Evolutionary conservation across 83 land plant species (phyloP).

Genomic region (Larix sibirica): DNA sequence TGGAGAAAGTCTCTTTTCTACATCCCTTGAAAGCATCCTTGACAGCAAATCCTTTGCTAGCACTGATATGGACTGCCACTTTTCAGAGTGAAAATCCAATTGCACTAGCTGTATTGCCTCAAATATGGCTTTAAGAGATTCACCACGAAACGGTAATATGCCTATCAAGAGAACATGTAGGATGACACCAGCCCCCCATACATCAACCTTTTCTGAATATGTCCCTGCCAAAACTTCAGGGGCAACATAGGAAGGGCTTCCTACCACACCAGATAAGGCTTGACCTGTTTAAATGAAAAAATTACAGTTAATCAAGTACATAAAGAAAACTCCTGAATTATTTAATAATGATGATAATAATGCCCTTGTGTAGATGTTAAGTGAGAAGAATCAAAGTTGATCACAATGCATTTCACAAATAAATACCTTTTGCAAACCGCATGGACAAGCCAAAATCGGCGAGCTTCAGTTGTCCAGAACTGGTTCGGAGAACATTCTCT

Average conservation of each 20-base stretch:
- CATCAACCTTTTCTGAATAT: slow-evolving; percentile 36
- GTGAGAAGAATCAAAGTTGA: not conserved
- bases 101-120: slow-evolving; percentile 59
- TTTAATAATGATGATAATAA: not conserved
- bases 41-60: too few relatives aligned
- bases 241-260: slow-evolving; percentile 79
- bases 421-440: slow-evolving; percentile 54
- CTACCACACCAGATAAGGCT: slow-evolving; percentile 58
- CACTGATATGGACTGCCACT: too few relatives aligned
- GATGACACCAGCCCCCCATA: too few relatives aligned
- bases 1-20: too few relatives aligned
- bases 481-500: too few relatives aligned
- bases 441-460: slow-evolving; percentile 80
- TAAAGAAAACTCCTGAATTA: not conserved
- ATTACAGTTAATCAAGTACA: not conserved
- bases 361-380: not conserved
- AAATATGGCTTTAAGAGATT: slow-evolving; percentile 53
- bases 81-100: too few relatives aligned
- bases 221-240: slow-evolving; percentile 70
- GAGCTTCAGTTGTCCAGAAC: slow-evolving; percentile 51
- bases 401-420: not conserved
- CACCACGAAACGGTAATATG: slow-evolving; percentile 57
- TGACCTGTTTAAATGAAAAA: slow-evolving; percentile 47
- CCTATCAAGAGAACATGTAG: slow-evolving; percentile 11
- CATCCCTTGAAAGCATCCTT: too few relatives aligned